Conservation (phyloP, 257 asterid genomes). For the Penstemon newberryi region DNA sequence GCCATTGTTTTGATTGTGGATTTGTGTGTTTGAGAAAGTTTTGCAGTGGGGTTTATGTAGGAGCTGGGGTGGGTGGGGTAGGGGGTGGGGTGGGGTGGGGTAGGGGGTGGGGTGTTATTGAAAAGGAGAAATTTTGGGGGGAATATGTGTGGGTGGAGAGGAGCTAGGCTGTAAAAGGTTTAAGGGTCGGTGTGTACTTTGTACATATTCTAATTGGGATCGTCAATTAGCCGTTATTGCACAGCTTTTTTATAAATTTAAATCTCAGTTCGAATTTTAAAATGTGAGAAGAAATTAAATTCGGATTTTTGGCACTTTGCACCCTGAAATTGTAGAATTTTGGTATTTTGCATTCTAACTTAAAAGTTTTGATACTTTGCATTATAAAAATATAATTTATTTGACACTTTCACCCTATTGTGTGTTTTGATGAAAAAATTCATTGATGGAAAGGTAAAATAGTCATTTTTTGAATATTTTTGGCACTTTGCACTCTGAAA, state of each 20-base stretch:
- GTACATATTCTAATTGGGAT: slow-evolving; percentile 29
- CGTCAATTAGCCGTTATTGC: slow-evolving; percentile 43
- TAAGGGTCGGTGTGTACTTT: slow-evolving; percentile 29
- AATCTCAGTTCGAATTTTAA: slow-evolving; percentile 18
- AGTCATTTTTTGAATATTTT: no score
- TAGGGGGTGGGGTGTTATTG: neutral
- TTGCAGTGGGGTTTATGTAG: slow-evolving; percentile 18
- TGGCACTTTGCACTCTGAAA: no score
- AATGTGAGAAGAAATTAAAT: neutral
- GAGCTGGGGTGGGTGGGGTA: no score
- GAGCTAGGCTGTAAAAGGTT: slow-evolving; percentile 44
- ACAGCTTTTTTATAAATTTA: slow-evolving; percentile 23
- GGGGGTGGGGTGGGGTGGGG: no score
- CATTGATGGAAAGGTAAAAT: no score
- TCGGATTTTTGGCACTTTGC: no score
- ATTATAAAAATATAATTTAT: no score
- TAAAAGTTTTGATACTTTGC: no score
- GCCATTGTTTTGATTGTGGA: slow-evolving; percentile 37
- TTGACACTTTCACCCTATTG: no score
- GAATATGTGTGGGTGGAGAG: slow-evolving; percentile 31
- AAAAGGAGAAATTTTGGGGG: slow-evolving; percentile 13
- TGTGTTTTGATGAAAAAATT: no score
- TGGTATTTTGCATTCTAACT: no score
- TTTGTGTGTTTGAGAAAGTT: slow-evolving; percentile 18
- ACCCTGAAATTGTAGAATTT: no score